A percentile compares a stretch with the other conserved stretches of the same genome.
Conservation (phyloP, 192 early-diverging fungal genomes). For the Coemansia reversa region DNA sequence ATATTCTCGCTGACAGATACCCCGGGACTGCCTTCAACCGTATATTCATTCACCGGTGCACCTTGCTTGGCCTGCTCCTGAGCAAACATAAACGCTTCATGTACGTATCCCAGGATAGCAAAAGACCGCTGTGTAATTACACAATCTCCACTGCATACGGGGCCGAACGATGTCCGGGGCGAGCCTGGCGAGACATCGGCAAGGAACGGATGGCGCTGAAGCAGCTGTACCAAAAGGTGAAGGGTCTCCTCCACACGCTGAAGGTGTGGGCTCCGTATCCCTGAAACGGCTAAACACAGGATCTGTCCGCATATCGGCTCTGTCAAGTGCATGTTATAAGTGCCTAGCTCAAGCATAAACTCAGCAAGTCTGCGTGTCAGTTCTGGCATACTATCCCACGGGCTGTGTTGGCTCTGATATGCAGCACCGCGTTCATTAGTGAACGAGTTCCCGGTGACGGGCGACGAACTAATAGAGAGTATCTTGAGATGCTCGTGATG, state of each 20-base stretch:
- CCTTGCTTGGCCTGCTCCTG: constrained; percentile 24
- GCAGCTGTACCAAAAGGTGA: constrained; percentile 15
- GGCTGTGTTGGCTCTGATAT: constrained; percentile 48
- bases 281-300: constrained; percentile 31
- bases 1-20: constrained; percentile 13
- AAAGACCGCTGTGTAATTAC: constrained; percentile 9
- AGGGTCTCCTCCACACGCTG: constrained; percentile 37
- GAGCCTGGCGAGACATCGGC: not conserved
- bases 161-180: not conserved
- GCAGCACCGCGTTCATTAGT: constrained; percentile 21
- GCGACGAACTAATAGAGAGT: constrained; percentile 7
- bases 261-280: constrained; percentile 37
- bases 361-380: constrained; percentile 17
- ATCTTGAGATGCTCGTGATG: constrained; percentile 46
- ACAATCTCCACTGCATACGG: constrained; percentile 17
- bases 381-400: constrained; percentile 42
- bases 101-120: constrained; percentile 36
- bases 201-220: constrained; percentile 31
- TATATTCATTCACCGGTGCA: not conserved
- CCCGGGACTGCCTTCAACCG: not conserved
- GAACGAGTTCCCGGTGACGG: not conserved
- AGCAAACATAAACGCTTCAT: constrained; percentile 47
- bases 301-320: constrained; percentile 27
- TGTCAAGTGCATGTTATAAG: not conserved
- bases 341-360: constrained; percentile 34